Evolutionary conservation across 2,329 filamentous ascomycete species (phyloP), one percentile per base, ranked within the genome.

Genomic region (Thermoascus crustaceus): DNA sequence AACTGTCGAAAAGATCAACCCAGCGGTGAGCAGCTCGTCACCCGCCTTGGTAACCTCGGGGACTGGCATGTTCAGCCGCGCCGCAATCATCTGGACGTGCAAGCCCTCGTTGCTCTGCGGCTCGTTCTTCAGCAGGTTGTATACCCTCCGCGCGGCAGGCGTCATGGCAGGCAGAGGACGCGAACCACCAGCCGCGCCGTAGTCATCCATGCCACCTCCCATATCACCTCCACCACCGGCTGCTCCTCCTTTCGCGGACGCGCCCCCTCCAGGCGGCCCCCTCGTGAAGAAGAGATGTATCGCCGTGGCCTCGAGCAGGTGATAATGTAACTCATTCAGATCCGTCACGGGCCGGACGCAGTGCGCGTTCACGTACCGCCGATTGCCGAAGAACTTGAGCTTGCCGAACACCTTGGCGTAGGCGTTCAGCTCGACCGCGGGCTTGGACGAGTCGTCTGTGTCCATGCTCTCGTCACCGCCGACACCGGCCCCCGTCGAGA

Each of bases 241-340:
- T 37, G 64, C 63, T 30, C 64, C 70, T 11, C 57, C 59, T 38
- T 73, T 72, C 66, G 38, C 62, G 57, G 22, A 64, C 60, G 21
- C 53, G 22, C 66, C 48, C 41, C 43, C 25, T 40, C 48, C 37
- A 40, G 61, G 68, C 3, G 79, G 74, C 0, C 87, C 88, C 29
- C 78, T 75, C 9, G 80, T 84, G 59, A 87, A 83, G 63, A 81
- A 81, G 33, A 98, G 69, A 66, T 98, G 91, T 32, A 93, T 82
- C 39, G 82, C 84, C 4, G 87, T 85, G 17, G 86, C 82, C 66
- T 98, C 89, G 35, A 98, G 77, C 46, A 95, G 65, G 63, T 96
- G 91, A 59, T 86, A 94, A 57, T 82, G 82, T 58, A 96, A 75
- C 71, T 98, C 91, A 67, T 98, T 94, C 67, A 82, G 82, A 61